phyloP scores from a whole-genome alignment of 768 basidiomycete genomes.

The Serendipita sp. region DNA sequence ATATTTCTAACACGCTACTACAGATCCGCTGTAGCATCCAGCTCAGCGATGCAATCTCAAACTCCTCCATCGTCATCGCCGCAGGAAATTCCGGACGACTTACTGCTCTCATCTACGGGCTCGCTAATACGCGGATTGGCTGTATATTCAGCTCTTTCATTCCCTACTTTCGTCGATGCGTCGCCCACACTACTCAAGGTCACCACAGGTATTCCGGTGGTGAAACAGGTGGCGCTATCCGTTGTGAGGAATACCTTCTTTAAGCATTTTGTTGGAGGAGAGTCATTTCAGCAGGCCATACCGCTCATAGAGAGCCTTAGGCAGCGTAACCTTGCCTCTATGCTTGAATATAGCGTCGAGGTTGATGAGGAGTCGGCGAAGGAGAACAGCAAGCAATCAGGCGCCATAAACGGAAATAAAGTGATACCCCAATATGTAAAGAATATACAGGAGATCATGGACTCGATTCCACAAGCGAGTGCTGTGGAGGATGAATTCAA shows the following conservation, averaged over 20 bases:
- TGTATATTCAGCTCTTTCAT: conserved; percentile 67
- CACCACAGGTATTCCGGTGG: conserved; percentile 37
- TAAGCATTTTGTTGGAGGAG: conserved; percentile 81
- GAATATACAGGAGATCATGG: conserved; percentile 59
- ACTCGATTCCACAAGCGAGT: conserved; percentile 60
- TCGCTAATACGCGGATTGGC: conserved; percentile 53
- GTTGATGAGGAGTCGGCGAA: conserved; percentile 42
- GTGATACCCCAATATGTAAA: conserved; percentile 32
- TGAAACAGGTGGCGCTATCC: conserved; percentile 46
- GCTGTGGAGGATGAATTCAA: conserved; percentile 50
- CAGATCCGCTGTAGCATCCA: neutral
- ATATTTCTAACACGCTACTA: neutral
- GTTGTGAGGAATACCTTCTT: conserved; percentile 74
- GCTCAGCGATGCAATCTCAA: neutral
- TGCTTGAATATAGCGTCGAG: conserved; percentile 78
- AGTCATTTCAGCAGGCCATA: conserved; percentile 51
- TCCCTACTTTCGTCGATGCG: conserved; percentile 58
- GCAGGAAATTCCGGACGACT: neutral
- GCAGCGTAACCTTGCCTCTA: conserved; percentile 47
- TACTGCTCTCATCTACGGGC: neutral
- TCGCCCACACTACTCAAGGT: conserved; percentile 48
- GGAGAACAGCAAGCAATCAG: neutral
- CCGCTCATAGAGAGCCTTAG: conserved; percentile 50
- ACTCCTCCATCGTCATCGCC: neutral
- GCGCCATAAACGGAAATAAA: neutral